Base-by-base conservation (phyloP, 164 flowering plant species). In the Dillenia turbinata region DNA sequence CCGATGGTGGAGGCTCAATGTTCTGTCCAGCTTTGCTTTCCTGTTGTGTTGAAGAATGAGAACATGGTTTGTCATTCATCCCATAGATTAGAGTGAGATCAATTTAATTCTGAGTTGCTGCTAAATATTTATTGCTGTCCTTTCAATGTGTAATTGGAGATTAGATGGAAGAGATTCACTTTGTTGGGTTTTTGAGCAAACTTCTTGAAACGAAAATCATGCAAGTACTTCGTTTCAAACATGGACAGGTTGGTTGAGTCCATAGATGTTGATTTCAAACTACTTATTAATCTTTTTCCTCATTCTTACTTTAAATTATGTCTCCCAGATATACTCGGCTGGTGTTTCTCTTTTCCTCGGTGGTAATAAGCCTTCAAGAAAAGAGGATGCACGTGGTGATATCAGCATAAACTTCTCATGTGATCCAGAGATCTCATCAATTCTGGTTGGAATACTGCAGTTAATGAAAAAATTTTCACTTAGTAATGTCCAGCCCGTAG, bases 1-100 rank as follows among this genome's bases (percentile, higher is more conserved):
- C 92, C 97, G 33, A 93, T 93, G 98, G 96, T 90, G 56, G 96
- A 93, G 81, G 96, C 87, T 64, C 97, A 93, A 68, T 90, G 98
- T 71, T 90, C 85, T 1, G 98, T 93, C 51, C 96, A 87, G 85
- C 66, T 93, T 62, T 79, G 92, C 66, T 93, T 93, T 81, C 98
- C 98, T 46, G 92, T 90, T 57, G 88, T 81, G 74, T 78, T 93
- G 73, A 88, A 83, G 71, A 84, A 85, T 78, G 92, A 78, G 71
- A 68, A 75, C 53, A 88, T 87, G 96, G 98, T 93, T 44, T 49
- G 70, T 70, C 47, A 44, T 61, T n/a, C 47, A n/a, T 56, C 49
- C n/a, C 47, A 12, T 63, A n/a, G 2, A 46, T 59, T 44, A 13
- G 19, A 60, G 54, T 64, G 48, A 46, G 26, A 47, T 63, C 2